Conservation (phyloP, 495 filamentous ascomycete species). For the Neurospora sp. region DNA sequence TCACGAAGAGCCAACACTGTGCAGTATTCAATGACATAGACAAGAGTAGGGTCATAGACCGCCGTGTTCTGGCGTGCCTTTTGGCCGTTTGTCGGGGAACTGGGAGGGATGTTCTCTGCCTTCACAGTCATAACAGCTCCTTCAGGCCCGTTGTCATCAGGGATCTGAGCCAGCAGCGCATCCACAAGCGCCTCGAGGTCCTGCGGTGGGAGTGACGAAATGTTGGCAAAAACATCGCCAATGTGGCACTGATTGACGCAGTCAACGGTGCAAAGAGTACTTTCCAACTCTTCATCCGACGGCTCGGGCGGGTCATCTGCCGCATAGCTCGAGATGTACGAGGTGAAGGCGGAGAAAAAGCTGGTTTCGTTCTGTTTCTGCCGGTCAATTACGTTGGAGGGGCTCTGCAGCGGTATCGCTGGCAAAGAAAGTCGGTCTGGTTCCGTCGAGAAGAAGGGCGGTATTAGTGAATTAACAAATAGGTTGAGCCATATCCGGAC, state of each 20-base stretch:
- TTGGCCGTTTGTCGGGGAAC: constrained; percentile 48
- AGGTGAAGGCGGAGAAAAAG: constrained; percentile 86
- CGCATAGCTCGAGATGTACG: constrained; percentile 96
- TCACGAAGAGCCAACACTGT: constrained; percentile 79
- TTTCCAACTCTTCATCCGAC: constrained; percentile 93
- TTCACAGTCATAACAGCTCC: constrained; percentile 70
- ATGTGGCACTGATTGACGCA: constrained; percentile 86
- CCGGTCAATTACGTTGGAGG: constrained; percentile 89
- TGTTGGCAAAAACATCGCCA: constrained; percentile 71
- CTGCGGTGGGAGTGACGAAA: constrained; percentile 64
- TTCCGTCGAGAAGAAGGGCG: constrained; percentile 67
- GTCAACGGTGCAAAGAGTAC: constrained; percentile 87
- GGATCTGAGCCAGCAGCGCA: constrained; percentile 70
- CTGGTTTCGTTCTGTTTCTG: constrained; percentile 69
- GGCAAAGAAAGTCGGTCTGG: constrained; percentile 63
- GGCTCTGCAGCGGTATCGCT: constrained; percentile 78
- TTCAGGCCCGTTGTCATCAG: constrained; percentile 69
- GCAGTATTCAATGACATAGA: constrained; percentile 81
- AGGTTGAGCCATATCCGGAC: constrained; percentile 89
- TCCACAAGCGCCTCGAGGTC: constrained; percentile 59
- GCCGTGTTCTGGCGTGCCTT: constrained; percentile 41
- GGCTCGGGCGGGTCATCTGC: constrained; percentile 96
- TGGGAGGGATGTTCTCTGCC: constrained; percentile 53
- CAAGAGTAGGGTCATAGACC: constrained; percentile 76
- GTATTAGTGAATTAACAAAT: constrained; percentile 90